phyloP scores from a whole-genome alignment of 2,329 filamentous ascomycete genomes.

The Clonostachys sp. region DNA sequence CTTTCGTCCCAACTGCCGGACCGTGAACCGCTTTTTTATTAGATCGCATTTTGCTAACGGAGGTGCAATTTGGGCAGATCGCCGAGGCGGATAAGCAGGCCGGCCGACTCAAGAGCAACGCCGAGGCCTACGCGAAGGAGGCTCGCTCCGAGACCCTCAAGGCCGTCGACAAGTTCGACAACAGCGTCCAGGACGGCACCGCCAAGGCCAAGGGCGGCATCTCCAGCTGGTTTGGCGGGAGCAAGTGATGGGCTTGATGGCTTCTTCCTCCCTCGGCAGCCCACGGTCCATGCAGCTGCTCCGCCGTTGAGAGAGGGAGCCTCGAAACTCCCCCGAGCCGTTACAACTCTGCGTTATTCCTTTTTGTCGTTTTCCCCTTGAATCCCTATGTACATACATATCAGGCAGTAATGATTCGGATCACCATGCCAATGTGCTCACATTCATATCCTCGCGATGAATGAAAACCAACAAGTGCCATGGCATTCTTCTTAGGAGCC shows the following conservation, averaged over 20 bases:
- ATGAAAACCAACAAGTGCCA: too few species aligned
- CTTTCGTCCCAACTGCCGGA: too few species aligned
- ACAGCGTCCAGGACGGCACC: slow-evolving; percentile 73
- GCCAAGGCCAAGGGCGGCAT: slow-evolving; percentile 80
- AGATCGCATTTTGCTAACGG: not conserved
- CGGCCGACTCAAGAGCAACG: slow-evolving; percentile 54
- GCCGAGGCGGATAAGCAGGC: slow-evolving; percentile 61
- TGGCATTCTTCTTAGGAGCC: too few species aligned
- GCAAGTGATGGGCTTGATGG: slow-evolving; percentile 15
- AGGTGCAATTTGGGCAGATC: slow-evolving; percentile 1
- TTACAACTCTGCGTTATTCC: too few species aligned
- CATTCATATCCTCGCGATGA: too few species aligned
- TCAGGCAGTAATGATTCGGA: too few species aligned
- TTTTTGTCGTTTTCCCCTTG: too few species aligned
- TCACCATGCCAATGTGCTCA: too few species aligned
- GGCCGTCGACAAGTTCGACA: slow-evolving; percentile 79
- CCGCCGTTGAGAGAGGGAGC: too few species aligned
- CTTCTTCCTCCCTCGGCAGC: not conserved
- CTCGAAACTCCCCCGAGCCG: too few species aligned
- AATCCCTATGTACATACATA: too few species aligned
- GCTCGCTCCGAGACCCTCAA: slow-evolving; percentile 60
- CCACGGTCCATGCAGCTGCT: too few species aligned
- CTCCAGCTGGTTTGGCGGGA: slow-evolving; percentile 78
- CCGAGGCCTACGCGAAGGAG: slow-evolving; percentile 57
- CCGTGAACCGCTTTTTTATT: not conserved